Conservation (phyloP, 1,284 basidiomycete genomes). For the Austroboletus novae-zelandiae region DNA sequence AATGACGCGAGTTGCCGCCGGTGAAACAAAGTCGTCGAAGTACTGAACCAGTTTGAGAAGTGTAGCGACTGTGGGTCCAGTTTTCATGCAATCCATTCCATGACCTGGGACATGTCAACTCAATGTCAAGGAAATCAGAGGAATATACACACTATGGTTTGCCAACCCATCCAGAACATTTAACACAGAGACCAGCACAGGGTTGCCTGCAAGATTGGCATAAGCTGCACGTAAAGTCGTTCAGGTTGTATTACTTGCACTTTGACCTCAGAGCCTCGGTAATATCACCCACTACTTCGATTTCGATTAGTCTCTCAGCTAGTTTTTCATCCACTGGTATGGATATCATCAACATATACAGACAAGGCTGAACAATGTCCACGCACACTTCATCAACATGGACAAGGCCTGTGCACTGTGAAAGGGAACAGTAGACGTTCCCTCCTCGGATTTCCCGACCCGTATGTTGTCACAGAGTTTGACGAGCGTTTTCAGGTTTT, state of each 20-base stretch:
- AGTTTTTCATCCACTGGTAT: conserved; percentile 15
- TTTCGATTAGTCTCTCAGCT: conserved; percentile 12
- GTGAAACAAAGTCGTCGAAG: conserved; percentile 31
- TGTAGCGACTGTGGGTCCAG: conserved; percentile 6
- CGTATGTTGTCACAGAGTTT: conserved; percentile 15
- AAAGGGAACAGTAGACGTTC: conserved; percentile 20
- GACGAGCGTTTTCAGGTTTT: conserved; percentile 20
- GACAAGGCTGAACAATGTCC: neutral
- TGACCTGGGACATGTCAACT: conserved; percentile 4
- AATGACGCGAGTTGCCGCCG: conserved; percentile 26
- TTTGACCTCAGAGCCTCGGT: conserved; percentile 13
- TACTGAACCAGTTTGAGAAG: conserved; percentile 21
- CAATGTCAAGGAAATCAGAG: neutral
- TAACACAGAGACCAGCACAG: conserved; percentile 21
- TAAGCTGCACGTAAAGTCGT: neutral
- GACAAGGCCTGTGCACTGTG: conserved; percentile 29
- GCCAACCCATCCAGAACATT: conserved; percentile 21
- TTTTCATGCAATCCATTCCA: conserved; percentile 9
- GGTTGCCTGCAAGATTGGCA: conserved; percentile 10
- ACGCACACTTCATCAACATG: conserved; percentile 24
- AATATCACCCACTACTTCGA: conserved; percentile 19
- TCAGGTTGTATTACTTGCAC: conserved; percentile 10
- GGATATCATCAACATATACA: neutral
- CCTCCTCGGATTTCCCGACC: conserved; percentile 15
- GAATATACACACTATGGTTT: conserved; percentile 12